Evolutionary conservation across 2,329 filamentous ascomycete genomes (phyloP).

Genomic region (Calonectria fujianensis): DNA sequence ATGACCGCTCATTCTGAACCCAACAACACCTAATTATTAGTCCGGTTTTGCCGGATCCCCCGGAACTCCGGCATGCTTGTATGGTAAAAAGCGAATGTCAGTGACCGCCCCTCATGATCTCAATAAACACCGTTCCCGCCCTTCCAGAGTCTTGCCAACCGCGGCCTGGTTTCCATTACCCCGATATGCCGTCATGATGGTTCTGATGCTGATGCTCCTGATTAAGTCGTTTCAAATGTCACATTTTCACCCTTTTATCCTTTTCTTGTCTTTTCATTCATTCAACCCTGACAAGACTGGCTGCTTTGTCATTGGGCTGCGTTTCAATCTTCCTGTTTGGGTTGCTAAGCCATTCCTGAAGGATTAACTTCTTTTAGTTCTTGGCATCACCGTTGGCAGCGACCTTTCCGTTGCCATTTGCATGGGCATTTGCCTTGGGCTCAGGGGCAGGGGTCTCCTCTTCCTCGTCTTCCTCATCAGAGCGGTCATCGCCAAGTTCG

Average conservation of each 20-base stretch:
- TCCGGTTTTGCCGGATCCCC: slow-evolving; percentile 29
- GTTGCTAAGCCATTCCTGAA: not conserved
- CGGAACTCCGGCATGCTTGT: slow-evolving; percentile 40
- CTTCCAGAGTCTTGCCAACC: slow-evolving; percentile 10
- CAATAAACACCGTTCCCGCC: slow-evolving; percentile 36
- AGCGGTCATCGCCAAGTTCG: slow-evolving; percentile 81
- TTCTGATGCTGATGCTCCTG: slow-evolving; percentile 29
- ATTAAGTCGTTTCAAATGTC: slow-evolving; percentile 39
- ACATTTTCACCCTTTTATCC: slow-evolving; percentile 14
- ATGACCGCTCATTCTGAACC: not conserved
- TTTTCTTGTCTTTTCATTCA: slow-evolving; percentile 19
- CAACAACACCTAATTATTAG: slow-evolving; percentile 30
- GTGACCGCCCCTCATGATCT: slow-evolving; percentile 29
- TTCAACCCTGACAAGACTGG: slow-evolving; percentile 12
- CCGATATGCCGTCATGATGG: slow-evolving; percentile 33
- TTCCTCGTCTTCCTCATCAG: slow-evolving; percentile 80
- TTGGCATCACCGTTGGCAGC: slow-evolving; percentile 40
- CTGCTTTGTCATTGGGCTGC: not conserved
- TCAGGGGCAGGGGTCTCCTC: slow-evolving; percentile 64
- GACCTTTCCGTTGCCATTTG: slow-evolving; percentile 47
- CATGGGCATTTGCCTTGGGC: slow-evolving; percentile 49
- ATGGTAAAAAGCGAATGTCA: slow-evolving; percentile 41
- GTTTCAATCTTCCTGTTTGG: slow-evolving; percentile 1
- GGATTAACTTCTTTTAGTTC: slow-evolving; percentile 35
- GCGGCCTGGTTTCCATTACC: slow-evolving; percentile 29